A percentile compares a stretch with the other conserved stretches of the same genome.
Conservation (phyloP, 2,329 filamentous ascomycete species). For the Alternaria metachromatica region DNA sequence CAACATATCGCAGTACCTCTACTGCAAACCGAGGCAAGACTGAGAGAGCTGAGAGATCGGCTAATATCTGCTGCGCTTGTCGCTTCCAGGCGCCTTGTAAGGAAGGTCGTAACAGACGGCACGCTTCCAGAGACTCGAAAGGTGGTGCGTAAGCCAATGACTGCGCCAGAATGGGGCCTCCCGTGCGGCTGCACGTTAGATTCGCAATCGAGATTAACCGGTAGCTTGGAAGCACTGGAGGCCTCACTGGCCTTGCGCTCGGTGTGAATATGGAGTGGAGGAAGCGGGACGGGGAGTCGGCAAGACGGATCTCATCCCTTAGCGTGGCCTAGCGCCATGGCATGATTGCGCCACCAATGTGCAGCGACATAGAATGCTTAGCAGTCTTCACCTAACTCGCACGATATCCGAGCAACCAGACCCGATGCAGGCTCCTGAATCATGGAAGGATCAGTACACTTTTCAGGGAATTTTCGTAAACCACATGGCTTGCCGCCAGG, state of each 20-base stretch:
- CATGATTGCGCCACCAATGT: conserved; percentile 6
- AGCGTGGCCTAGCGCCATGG: not conserved
- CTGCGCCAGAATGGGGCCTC: not conserved
- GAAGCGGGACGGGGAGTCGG: conserved; percentile 7
- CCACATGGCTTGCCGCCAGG: not conserved
- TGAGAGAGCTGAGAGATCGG: not conserved
- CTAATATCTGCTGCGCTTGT: not conserved
- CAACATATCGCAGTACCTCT: not conserved
- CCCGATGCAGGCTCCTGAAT: not conserved
- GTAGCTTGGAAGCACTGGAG: not conserved
- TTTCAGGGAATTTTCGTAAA: not conserved
- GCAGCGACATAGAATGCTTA: not conserved
- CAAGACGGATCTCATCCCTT: not conserved
- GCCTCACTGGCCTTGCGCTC: not conserved
- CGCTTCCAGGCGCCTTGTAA: not conserved
- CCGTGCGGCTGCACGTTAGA: not conserved
- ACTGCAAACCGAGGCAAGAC: not conserved
- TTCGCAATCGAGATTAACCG: conserved; percentile 3
- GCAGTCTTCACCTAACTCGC: not conserved
- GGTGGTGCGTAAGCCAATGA: not conserved
- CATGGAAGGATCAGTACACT: conserved; percentile 5
- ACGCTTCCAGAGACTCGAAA: not conserved
- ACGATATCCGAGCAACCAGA: not conserved
- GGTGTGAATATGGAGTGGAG: not conserved
- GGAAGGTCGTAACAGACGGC: not conserved